Percentiles rank a stretch among this genome's conserved stretches.
Conservation (phyloP, 208 protist genomes). For the Leishmania braziliensis region DNA sequence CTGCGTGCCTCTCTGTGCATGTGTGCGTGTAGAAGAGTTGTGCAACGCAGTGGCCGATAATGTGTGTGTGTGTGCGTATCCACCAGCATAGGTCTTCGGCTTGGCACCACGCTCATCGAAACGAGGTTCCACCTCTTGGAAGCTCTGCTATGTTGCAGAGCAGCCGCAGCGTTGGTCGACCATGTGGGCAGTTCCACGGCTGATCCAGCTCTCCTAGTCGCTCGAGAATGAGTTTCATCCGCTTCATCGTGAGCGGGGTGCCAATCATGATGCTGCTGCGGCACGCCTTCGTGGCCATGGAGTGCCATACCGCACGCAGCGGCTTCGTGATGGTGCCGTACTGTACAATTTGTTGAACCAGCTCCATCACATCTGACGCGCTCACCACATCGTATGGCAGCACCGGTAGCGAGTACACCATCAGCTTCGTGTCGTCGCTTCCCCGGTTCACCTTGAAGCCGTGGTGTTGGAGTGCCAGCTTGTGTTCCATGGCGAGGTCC, state of each 20-base stretch:
- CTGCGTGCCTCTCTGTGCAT: conserved; percentile 19
- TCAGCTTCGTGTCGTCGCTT: conserved; percentile 60
- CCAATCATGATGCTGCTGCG: conserved; percentile 95
- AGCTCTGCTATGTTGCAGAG: conserved; percentile 46
- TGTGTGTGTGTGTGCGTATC: neutral
- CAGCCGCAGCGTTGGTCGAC: conserved; percentile 88
- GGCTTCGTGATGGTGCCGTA: conserved; percentile 60
- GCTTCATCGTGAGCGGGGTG: conserved; percentile 63
- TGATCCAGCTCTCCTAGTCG: conserved; percentile 81
- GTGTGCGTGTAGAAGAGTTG: neutral
- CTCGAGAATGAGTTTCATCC: conserved; percentile 82
- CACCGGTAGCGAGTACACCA: conserved; percentile 79
- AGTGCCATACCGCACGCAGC: conserved; percentile 88
- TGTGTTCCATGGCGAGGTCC: conserved; percentile 77
- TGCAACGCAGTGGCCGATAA: neutral
- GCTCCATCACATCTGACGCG: conserved; percentile 86
- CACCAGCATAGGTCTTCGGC: neutral
- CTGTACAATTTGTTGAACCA: conserved; percentile 78
- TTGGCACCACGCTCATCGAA: neutral
- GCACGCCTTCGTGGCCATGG: conserved; percentile 93
- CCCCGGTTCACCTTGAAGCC: conserved; percentile 85
- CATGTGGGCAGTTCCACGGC: conserved; percentile 96
- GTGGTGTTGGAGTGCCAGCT: conserved; percentile 65
- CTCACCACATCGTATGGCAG: conserved; percentile 87
- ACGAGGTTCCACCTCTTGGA: neutral